Evolutionary conservation across 169 alveolate species (phyloP), one percentile per base, ranked within the genome.

Genomic region (Plasmodium chabaudi): DNA sequence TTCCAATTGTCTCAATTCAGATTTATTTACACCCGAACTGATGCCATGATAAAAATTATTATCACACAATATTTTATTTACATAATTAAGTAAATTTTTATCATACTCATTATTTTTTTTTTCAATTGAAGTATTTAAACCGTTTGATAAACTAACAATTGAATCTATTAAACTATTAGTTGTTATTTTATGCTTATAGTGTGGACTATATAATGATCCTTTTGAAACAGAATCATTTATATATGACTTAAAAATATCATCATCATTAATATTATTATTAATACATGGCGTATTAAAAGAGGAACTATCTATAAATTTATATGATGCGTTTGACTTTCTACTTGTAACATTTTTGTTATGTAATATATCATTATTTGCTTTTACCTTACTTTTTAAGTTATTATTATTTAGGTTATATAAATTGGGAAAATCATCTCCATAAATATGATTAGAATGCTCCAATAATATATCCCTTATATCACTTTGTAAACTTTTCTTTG

Each of bases 101-200:
- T 79, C 71, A 59, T 79, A 79, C 46, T 75, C 88, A 15, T 21
- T 59, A 1, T 77, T 42, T 51, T 61, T 71, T 71, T 71, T 25
- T 61, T 61, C 65, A 25, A 10, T 79, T 53, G 69, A 27, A 55
- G 53, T 67, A 67, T 79, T 65, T 59, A 79, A 51, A 15, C 56
- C 64, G n/a, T 79, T 79, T 53, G 89, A 79, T 79, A 79, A 67
- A 53, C 46, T 71, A 71, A 79, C 42, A 65, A 79, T 64, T n/a
- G 89, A 79, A 53, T 79, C 89, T 67, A 79, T 56, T 79, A 79
- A 79, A 67, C 89, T 79, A 79, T 56, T 79, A 19, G 79, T 79
- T 25, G 68, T 64, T 60, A 79, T 53, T 15, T n/a, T 60, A 53
- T 56, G 63, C 61, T 67, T 56, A 53, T 57, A 15, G 15, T 49